Evolutionary conservation across 108 stramenopile species (phyloP), one percentile per base, ranked within the genome.

Genomic region (Hondaea fermentalgiana): DNA sequence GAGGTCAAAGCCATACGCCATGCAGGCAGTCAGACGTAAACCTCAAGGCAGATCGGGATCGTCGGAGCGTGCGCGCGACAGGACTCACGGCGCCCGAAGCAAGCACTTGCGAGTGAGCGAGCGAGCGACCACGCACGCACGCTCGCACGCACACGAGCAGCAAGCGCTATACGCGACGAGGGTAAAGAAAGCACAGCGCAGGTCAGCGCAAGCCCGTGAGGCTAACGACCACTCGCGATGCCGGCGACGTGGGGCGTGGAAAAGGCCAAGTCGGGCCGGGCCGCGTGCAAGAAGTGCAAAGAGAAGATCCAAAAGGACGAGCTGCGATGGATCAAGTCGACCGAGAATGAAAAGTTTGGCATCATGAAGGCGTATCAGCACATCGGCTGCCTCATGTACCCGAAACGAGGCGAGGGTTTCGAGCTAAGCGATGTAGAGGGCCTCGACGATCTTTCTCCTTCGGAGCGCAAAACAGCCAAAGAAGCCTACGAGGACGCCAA

Each of bases 271-370:
- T 90, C 91, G 16, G 94, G 90, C 64, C 92, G 95, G 3, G 59
- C 93, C 87, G 94, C 91, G 55, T 96, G 96, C 91, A 94, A 94
- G 57, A 93, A 91, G 35, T 96, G 95, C 93, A 96, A 95, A 89
- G 95, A 94, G 90, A 87, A 58, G 35, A 96, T 96, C 60, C 88
- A 57, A 53, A 94, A 94, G 90, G 95, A 87, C 45, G 94, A 93
- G 16, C 72, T 95, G 8, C 93, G 95, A 47, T 83, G 76, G 76
- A 28, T 53, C 45, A 83, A 83, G 76, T 45, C 51, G 43, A 53
- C 51, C 23, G 76, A 83, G 76, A 83, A 53, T 83, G 49, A 47
- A 53, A 53, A 83, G 25, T 53, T 47, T 4, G 76, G 76, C 76
- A 0, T 1, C 19, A 83, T 47, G 3, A 83, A 53, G 51, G 49